A percentile compares a stretch with the other conserved stretches of the same genome.
These are phyloP conservation scores for Sicyos baderoa DNA, from an alignment of 306 rosid species.

Conservation along the genomic window DNA sequence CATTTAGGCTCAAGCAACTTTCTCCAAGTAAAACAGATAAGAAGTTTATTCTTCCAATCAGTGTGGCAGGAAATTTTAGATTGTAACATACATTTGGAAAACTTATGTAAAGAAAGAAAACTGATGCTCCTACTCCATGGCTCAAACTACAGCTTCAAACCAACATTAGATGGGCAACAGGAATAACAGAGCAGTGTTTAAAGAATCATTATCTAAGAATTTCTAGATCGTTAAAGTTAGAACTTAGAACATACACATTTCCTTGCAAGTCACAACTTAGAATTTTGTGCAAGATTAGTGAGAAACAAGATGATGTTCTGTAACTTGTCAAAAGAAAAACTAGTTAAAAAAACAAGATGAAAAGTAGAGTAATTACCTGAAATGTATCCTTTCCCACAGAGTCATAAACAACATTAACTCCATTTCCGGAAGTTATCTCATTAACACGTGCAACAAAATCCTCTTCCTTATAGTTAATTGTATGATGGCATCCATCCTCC, in stretches of 20 bases:
- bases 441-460: slow-evolving; percentile 72
- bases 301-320: neutral
- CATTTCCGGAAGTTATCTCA: slow-evolving; percentile 69
- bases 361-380: slow-evolving; percentile 42
- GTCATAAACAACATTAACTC: slow-evolving; percentile 89
- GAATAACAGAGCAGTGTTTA: neutral
- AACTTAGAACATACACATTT: neutral
- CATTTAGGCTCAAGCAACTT: neutral
- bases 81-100: neutral
- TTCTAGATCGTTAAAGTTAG: neutral
- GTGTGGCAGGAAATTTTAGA: no score
- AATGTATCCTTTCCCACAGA: slow-evolving; percentile 91
- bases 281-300: neutral
- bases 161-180: neutral
- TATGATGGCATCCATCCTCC: slow-evolving; percentile 86
- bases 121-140: neutral
- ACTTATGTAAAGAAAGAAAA: no score
- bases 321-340: no score
- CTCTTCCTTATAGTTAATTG: slow-evolving; percentile 56
- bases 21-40: neutral
- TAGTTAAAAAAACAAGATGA: neutral
- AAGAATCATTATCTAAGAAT: neutral
- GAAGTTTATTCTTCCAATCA: no score
- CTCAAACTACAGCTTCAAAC: neutral
- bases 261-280: slow-evolving; percentile 3